Evolutionary conservation across 2,329 filamentous ascomycete genomes (phyloP).

Genomic region (Cytospora mali): DNA sequence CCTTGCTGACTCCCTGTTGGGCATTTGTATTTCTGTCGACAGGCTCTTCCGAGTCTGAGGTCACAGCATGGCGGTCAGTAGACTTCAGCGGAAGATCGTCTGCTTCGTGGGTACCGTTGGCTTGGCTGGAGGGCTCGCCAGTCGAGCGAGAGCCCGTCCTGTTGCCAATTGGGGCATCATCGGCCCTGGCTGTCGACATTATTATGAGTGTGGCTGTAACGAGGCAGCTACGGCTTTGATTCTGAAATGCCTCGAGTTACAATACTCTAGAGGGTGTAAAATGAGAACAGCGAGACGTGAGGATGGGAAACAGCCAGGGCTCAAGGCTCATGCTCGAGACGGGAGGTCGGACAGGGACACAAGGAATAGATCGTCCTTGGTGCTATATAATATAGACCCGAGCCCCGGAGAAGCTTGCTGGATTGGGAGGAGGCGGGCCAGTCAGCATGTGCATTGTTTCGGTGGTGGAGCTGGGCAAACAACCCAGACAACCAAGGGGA

Average conservation of each 20-base stretch:
- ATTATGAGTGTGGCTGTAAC: background rate
- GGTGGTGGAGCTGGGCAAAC: conserved; percentile 12
- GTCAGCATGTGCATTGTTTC: background rate
- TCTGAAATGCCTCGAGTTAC: background rate
- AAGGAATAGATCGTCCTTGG: conserved; percentile 11
- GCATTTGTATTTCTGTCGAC: conserved; percentile 9
- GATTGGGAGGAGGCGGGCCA: conserved; percentile 14
- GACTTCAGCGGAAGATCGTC: conserved; percentile 13
- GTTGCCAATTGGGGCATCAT: background rate
- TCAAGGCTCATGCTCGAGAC: conserved; percentile 11
- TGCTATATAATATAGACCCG: conserved; percentile 19
- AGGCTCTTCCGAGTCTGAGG: conserved; percentile 8
- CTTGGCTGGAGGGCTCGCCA: conserved; percentile 5
- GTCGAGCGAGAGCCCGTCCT: conserved; percentile 9
- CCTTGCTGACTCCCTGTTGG: conserved; percentile 37
- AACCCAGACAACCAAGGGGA: no score
- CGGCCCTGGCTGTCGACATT: conserved; percentile 14
- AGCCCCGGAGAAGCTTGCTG: conserved; percentile 10
- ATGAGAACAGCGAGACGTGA: background rate
- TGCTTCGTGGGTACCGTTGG: background rate
- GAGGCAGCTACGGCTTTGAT: background rate
- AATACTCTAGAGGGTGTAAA: background rate
- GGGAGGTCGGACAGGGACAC: background rate
- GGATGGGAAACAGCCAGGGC: conserved; percentile 13
- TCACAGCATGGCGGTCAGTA: conserved; percentile 14